Conservation (phyloP, 208 protist genomes). For the Vickermania spadyakhi region DNA sequence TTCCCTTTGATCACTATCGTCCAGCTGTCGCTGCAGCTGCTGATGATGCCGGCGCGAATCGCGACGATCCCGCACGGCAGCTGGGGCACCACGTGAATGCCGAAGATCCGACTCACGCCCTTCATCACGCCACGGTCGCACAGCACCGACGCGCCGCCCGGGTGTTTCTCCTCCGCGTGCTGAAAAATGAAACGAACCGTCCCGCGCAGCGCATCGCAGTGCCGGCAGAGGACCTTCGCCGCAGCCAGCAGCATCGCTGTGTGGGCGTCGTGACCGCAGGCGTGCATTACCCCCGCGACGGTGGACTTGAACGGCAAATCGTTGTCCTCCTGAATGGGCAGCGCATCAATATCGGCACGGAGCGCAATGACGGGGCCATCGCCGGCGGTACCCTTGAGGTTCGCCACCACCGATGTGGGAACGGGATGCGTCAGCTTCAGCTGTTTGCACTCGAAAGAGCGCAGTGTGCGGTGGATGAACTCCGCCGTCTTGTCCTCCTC, state of each 20-base stretch:
- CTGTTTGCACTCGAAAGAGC: slow-evolving; percentile 20
- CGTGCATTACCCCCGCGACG: slow-evolving; percentile 32
- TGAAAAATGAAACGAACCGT: slow-evolving; percentile 45
- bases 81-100: slow-evolving; percentile 17
- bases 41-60: slow-evolving; percentile 23
- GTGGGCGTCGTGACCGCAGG: slow-evolving; percentile 35
- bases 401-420: slow-evolving; percentile 32
- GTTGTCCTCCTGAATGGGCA: slow-evolving; percentile 33
- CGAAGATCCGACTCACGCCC: slow-evolving; percentile 36
- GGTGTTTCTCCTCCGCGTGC: slow-evolving; percentile 40
- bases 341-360: slow-evolving; percentile 38
- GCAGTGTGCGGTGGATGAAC: slow-evolving; percentile 30
- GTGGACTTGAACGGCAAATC: slow-evolving; percentile 34
- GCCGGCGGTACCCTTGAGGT: slow-evolving; percentile 31
- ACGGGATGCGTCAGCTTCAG: slow-evolving; percentile 30
- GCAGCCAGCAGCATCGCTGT: slow-evolving; percentile 40
- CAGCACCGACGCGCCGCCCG: slow-evolving; percentile 32
- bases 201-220: slow-evolving; percentile 24
- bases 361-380: slow-evolving; percentile 33
- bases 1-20: slow-evolving; percentile 54
- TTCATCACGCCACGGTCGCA: slow-evolving; percentile 29
- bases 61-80: slow-evolving; percentile 11
- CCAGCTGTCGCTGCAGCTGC: slow-evolving; percentile 51
- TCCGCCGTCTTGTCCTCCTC: slow-evolving; percentile 39
- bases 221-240: slow-evolving; percentile 39